Evolutionary conservation across 106 monocot species (phyloP).

Genomic region (Allium cepa): DNA sequence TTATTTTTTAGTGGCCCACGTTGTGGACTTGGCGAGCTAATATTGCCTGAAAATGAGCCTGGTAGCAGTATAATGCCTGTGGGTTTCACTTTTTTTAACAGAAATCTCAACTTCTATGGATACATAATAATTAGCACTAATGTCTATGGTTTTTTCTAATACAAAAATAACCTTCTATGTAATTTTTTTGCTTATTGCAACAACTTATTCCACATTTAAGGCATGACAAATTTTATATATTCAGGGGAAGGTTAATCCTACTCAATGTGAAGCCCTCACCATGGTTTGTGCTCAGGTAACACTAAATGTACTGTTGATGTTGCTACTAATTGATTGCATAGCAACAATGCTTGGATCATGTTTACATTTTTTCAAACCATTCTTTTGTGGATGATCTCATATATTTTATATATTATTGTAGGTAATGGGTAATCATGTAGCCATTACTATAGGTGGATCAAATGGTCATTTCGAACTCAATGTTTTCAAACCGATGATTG

Average conservation of each 20-base stretch:
- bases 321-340: background rate
- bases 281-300: constrained; percentile 99
- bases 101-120: no score
- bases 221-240: constrained; percentile 9
- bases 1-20: constrained; percentile 71
- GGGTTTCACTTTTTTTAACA: constrained; percentile 15
- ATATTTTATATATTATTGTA: background rate
- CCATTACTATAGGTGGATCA: constrained; percentile 85
- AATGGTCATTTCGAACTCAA: constrained; percentile 99
- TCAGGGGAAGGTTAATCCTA: constrained; percentile 95
- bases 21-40: constrained; percentile 95
- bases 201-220: background rate
- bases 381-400: no score
- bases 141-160: background rate
- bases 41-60: constrained; percentile 96
- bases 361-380: no score
- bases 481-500: constrained; percentile 93
- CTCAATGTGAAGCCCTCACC: constrained; percentile 96
- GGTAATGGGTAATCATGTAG: constrained; percentile 93
- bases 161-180: background rate
- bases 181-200: background rate
- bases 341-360: background rate
- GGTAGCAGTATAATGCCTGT: constrained; percentile 99
- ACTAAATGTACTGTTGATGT: background rate
- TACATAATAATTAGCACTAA: no score